Evolutionary conservation across 331 rosid genomes (phyloP).

Genomic region (Pyracantha coccinea): DNA sequence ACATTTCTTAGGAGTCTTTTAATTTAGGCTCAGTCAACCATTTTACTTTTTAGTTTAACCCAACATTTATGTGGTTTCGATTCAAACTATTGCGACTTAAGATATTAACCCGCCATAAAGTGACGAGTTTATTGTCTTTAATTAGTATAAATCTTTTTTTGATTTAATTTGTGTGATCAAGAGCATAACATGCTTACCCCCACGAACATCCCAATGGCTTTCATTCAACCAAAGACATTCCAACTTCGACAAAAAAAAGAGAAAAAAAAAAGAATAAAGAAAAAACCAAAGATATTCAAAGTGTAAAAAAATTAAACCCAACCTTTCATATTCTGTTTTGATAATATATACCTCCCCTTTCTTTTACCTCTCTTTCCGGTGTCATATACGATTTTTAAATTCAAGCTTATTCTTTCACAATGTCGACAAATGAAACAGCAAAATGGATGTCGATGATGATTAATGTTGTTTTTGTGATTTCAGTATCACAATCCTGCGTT

Average conservation of each 20-base stretch:
- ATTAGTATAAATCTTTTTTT: too few relatives aligned
- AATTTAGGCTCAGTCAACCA: too few relatives aligned
- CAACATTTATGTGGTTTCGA: too few relatives aligned
- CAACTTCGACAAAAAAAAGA: not conserved
- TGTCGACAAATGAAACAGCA: not conserved
- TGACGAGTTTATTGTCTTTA: too few relatives aligned
- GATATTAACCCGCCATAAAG: too few relatives aligned
- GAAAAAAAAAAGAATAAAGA: too few relatives aligned
- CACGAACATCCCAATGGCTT: not conserved
- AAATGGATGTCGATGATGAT: not conserved
- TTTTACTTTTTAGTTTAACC: too few relatives aligned
- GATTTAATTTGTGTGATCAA: not conserved
- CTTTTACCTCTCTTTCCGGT: not conserved
- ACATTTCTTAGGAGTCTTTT: too few relatives aligned
- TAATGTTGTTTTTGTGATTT: not conserved
- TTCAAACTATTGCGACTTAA: too few relatives aligned
- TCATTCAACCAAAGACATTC: not conserved
- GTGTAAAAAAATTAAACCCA: not conserved
- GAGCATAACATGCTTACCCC: not conserved
- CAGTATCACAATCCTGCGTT: not conserved
- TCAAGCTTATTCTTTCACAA: not conserved
- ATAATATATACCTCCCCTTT: not conserved
- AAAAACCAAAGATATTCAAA: too few relatives aligned
- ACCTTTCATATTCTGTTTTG: not conserved
- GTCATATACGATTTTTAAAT: too few relatives aligned